Evolutionary conservation across 2,329 filamentous ascomycete species (phyloP), one percentile per base, ranked within the genome.

Genomic region (Mariannaea elegans): DNA sequence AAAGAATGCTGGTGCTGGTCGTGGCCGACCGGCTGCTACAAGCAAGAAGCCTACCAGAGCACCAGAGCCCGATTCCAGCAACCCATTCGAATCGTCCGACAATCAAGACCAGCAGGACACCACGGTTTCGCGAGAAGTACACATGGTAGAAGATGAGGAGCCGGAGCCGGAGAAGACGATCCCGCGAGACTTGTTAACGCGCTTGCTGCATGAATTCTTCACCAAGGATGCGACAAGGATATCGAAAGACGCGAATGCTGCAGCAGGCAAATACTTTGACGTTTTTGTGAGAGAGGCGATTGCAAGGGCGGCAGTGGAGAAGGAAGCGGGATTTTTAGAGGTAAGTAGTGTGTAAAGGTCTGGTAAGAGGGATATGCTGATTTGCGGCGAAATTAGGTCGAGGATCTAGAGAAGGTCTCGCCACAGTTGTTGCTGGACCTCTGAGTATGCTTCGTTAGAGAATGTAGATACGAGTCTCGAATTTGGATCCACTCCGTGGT

Each of bases 231-330:
- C 85, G 56, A 94, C 90, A 21, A 84, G 90, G 66, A 88, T 97
- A 65, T 88, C 89, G 7, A 89, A 87, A 68, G 91, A 93, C 71
- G 93, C 93, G 4, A 92, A 94, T 73, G 83, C 80, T 7, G 86
- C 93, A 1, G 85, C 94, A 59, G 90, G 88, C 13, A 93, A 90
- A 77, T 98, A 98, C 74, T 84, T 97, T 76, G 93, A 97, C 76
- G 87, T 94, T 0, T 98, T 97, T 77, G 90, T 97, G 52, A 84
- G 91, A 62, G 94, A 98, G 79, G 92, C 93, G 1, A 88, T 98
- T 73, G 92, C 93, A 14, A 80, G 94, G 71, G 89, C 92, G 36
- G 86, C 88, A 9, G 87, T 88, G 59, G 90, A 92, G 80, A 89
- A 90, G 72, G 81, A 81, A 29, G 82, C 86, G 59, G 88, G 86